Evolutionary conservation across 2,329 filamentous ascomycete genomes (phyloP), one percentile per base, ranked within the genome.

Genomic region (Colletotrichum sp.): DNA sequence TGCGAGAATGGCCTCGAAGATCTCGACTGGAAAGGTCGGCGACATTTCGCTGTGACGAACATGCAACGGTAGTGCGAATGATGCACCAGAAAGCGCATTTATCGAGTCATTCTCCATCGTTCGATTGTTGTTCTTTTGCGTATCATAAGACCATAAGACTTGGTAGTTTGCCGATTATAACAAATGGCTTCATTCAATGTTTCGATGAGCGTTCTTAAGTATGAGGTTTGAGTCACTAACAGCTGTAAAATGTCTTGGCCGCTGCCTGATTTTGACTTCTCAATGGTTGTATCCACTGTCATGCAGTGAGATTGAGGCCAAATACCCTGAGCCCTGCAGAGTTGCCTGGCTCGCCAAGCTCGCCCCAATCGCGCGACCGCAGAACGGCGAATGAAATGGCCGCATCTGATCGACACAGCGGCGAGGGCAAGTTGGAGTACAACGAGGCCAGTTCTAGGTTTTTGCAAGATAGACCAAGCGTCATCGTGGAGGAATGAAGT

Each of bases 61-160:
- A 48, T n/a, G 18, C 18, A 0, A 48, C 0, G 18, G 39, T n/a
- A n/a, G 18, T 6, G 39, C 39, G 5, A 39, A 0, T 0, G 1
- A 48, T 12, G 39, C 39, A 48, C 39, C 18, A 43, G 39, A 12
- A 12, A 48, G 9, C 0, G 39, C 2, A 48, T 48, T n/a, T 1
- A 1, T 48, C 18, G 39, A 12, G 39, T 48, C 39, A 7, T 1
- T n/a, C 5, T 48, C 39, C 39, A 48, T 48, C 3, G 18, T 48
- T n/a, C 39, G 39, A 12, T n/a, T 1, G 39, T 48, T 48, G 39
- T 7, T 48, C 39, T 1, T 6, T n/a, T 4, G 5, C 39, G 39
- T 48, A 6, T 48, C 3, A 1, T 48, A 5, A n/a, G 39, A 48
- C 39, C 0, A 48, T 48, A 3, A 0, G 39, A 0, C 39, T n/a